phyloP scores from a whole-genome alignment of 257 asterid genomes.

The Gardenia jasminoides region DNA sequence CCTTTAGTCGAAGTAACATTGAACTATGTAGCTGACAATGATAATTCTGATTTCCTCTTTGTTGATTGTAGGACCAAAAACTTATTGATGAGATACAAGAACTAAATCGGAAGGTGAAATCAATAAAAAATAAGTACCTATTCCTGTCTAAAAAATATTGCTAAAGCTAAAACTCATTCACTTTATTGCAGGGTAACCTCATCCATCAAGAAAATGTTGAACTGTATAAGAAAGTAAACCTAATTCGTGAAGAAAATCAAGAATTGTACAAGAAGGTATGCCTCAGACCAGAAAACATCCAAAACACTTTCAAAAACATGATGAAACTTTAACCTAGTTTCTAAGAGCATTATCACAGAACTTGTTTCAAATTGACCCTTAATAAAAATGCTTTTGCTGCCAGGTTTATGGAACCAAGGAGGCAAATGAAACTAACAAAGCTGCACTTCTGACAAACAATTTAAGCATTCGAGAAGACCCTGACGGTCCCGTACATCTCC shows the following conservation, averaged over 20 bases:
- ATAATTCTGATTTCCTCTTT: neutral
- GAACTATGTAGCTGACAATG: conserved; percentile 2
- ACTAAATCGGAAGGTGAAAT: conserved; percentile 54
- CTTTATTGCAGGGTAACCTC: conserved; percentile 58
- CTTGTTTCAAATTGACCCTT: conserved; percentile 8
- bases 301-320: neutral
- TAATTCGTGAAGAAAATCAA: conserved; percentile 47
- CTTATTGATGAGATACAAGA: conserved; percentile 59
- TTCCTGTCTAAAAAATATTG: conserved; percentile 8
- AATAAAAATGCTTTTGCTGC: conserved; percentile 7
- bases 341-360: neutral
- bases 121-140: conserved; percentile 2
- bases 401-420: conserved; percentile 58
- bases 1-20: neutral
- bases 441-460: conserved; percentile 31
- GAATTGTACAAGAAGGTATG: conserved; percentile 53
- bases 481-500: conserved; percentile 56
- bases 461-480: conserved; percentile 49
- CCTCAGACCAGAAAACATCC: conserved; percentile 10
- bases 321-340: conserved; percentile 13
- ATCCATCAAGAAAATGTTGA: conserved; percentile 70
- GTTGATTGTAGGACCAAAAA: conserved; percentile 54
- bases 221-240: conserved; percentile 54
- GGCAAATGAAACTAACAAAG: conserved; percentile 40
- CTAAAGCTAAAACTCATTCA: conserved; percentile 29